phyloP scores from a whole-genome alignment of 2,329 filamentous ascomycete species.

The Neonectria coccinea region DNA sequence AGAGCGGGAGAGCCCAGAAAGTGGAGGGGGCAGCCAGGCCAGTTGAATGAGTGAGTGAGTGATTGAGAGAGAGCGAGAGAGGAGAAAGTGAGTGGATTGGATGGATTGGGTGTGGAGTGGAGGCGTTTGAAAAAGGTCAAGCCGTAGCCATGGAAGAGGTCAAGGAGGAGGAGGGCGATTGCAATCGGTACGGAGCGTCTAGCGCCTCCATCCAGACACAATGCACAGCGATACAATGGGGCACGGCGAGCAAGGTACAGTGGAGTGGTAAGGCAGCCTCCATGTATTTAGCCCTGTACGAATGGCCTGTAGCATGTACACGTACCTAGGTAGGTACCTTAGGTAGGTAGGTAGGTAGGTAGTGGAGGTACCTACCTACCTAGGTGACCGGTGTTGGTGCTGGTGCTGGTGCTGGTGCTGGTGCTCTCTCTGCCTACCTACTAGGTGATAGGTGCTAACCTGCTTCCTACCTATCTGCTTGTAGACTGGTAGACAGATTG shows the following conservation, averaged over 20 bases:
- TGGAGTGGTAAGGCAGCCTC: not conserved
- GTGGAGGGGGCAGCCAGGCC: conserved; percentile 10
- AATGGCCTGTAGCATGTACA: not conserved
- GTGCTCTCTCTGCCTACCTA: not conserved
- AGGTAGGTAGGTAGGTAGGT: no score
- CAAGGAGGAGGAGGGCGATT: not conserved
- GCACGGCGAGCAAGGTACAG: not conserved
- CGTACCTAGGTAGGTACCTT: no score
- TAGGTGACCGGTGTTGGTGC: not conserved
- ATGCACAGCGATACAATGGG: not conserved
- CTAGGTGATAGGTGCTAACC: not conserved
- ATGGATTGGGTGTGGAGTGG: conserved; percentile 15
- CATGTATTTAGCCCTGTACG: not conserved
- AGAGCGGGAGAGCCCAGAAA: not conserved
- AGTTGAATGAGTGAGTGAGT: conserved; percentile 8
- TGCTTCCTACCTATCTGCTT: not conserved
- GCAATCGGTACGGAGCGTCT: not conserved
- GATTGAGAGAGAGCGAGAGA: not conserved
- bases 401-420: not conserved
- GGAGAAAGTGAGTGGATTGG: not conserved
- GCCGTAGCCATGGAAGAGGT: not conserved
- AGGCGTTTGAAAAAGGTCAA: conserved; percentile 3
- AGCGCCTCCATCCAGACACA: not conserved
- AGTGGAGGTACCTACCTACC: no score
- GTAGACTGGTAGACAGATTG: not conserved